phyloP scores from a whole-genome alignment of 345 rosid genomes.

The Cardiospermum halicacabum region DNA sequence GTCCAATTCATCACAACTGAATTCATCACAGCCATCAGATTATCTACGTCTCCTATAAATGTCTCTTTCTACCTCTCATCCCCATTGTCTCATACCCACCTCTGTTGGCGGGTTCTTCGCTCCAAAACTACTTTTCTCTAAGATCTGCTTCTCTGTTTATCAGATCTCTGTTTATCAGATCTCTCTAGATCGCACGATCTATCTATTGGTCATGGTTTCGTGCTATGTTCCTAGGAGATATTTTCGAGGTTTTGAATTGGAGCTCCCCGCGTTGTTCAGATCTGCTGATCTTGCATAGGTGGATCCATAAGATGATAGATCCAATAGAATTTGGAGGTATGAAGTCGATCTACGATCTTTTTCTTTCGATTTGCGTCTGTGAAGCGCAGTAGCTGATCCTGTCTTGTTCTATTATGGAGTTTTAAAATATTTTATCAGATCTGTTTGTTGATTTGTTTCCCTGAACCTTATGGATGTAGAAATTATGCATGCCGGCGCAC shows the following conservation, averaged over 20 bases:
- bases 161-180: neutral
- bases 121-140: neutral
- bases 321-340: neutral
- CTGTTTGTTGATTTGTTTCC: neutral
- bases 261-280: neutral
- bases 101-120: neutral
- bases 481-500: neutral
- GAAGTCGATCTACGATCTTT: neutral
- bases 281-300: neutral
- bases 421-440: neutral
- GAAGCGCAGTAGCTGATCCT: neutral
- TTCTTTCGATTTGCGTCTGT: neutral
- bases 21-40: conserved; percentile 23
- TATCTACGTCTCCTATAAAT: neutral
- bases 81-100: fast-evolving
- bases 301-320: neutral
- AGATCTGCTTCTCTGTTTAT: neutral
- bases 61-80: neutral
- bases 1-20: conserved; percentile 5
- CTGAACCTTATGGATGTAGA: neutral
- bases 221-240: neutral
- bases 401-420: neutral
- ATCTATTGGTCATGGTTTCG: neutral
- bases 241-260: too few relatives aligned
- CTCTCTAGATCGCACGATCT: conserved; percentile 8